phyloP scores from a whole-genome alignment of 208 protist genomes.

The Sergeia podlipaevii region DNA sequence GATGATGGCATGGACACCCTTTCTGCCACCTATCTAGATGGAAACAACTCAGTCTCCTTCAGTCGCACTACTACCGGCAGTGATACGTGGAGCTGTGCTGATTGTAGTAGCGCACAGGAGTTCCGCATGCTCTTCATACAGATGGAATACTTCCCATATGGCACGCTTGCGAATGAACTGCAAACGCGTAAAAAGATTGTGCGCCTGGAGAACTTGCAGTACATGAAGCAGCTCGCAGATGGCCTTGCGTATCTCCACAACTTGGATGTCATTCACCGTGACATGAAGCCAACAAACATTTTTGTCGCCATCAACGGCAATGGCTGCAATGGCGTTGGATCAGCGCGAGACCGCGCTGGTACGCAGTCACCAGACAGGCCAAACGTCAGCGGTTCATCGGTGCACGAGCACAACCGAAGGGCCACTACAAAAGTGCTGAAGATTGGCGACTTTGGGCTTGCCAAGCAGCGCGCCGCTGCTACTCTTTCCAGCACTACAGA shows the following conservation, averaged over 20 bases:
- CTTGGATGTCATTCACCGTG: slow-evolving; percentile 73
- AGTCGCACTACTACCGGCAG: too few species aligned
- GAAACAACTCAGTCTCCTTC: not conserved
- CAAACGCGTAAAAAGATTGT: slow-evolving; percentile 33
- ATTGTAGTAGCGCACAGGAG: too few species aligned
- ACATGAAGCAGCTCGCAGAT: slow-evolving; percentile 61
- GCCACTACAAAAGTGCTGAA: slow-evolving; percentile 41
- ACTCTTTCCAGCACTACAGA: slow-evolving; percentile 6
- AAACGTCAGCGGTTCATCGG: not conserved
- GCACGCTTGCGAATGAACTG: slow-evolving; percentile 71
- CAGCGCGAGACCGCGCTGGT: not conserved
- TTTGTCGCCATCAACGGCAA: slow-evolving; percentile 46
- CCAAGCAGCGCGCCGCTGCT: slow-evolving; percentile 29
- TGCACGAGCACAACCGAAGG: not conserved
- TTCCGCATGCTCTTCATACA: slow-evolving; percentile 83
- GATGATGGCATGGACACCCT: slow-evolving; percentile 46
- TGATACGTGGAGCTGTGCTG: too few species aligned
- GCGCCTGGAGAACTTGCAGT: slow-evolving; percentile 54
- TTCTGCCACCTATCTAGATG: slow-evolving; percentile 19
- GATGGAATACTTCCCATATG: slow-evolving; percentile 80
- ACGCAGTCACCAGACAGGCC: not conserved
- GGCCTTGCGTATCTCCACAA: slow-evolving; percentile 72
- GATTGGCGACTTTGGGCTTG: slow-evolving; percentile 86
- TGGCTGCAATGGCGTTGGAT: too few species aligned
- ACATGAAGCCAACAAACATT: slow-evolving; percentile 86